Evolutionary conservation across 179 eudicot species (phyloP).

Genomic region (Heliamphora ciliata): DNA sequence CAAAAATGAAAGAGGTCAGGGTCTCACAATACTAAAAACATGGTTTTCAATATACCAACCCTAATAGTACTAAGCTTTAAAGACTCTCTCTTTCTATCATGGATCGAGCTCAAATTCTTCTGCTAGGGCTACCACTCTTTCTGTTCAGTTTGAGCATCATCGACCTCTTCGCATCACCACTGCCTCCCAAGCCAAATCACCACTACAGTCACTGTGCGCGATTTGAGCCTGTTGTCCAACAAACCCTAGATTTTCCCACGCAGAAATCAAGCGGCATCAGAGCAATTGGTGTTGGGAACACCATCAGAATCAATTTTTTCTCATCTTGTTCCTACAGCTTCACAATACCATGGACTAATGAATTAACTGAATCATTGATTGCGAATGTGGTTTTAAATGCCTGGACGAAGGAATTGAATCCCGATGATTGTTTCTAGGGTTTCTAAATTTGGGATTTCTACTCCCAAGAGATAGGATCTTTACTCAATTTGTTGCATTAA

Average conservation of each 20-base stretch:
- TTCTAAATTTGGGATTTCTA: too few species aligned
- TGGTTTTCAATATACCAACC: too few species aligned
- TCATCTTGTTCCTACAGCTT: slow-evolving; percentile 69
- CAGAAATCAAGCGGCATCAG: slow-evolving; percentile 35
- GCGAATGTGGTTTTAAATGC: background rate
- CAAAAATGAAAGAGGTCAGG: too few species aligned
- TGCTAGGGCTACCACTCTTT: too few species aligned
- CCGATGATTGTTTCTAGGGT: background rate
- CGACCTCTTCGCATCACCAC: slow-evolving; percentile 20
- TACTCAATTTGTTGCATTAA: too few species aligned
- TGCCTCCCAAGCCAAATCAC: slow-evolving; percentile 40
- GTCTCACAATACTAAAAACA: too few species aligned
- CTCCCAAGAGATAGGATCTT: too few species aligned
- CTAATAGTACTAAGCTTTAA: too few species aligned
- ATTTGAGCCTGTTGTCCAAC: slow-evolving; percentile 31
- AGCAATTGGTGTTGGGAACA: slow-evolving; percentile 58
- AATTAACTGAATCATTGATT: background rate
- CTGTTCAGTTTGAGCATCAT: too few species aligned
- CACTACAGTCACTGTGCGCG: slow-evolving; percentile 26
- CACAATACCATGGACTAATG: background rate
- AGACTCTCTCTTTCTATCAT: too few species aligned
- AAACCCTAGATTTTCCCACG: slow-evolving; percentile 55
- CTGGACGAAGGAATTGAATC: background rate
- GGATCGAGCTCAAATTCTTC: too few species aligned
- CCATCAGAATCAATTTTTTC: slow-evolving; percentile 65